Percentiles rank a stretch among this genome's conserved stretches.
These are phyloP conservation scores for Saprolegnia parasitica DNA, from an alignment of 352 stramenopile genomes.

Conservation along the genomic window DNA sequence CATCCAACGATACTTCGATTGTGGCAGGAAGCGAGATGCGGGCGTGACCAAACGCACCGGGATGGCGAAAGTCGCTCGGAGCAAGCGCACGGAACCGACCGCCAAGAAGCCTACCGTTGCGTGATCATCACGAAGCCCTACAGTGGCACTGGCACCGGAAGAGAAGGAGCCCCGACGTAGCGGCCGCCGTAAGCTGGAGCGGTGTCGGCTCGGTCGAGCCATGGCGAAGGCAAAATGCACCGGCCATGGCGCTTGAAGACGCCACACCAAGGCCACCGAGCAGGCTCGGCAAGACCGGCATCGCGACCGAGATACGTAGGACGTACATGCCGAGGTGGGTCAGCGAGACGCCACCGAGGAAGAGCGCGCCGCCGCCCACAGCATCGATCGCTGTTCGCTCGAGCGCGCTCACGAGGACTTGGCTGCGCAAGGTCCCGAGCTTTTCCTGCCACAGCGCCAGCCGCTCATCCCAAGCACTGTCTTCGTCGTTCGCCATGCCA, in stretches of 20 bases:
- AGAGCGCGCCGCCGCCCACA: constrained; percentile 45
- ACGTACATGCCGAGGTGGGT: constrained; percentile 48
- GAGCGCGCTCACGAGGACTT: background rate
- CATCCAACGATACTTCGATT: constrained; percentile 33
- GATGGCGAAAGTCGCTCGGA: constrained; percentile 67
- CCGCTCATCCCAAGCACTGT: background rate
- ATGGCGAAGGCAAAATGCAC: constrained; percentile 46
- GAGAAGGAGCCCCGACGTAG: constrained; percentile 13
- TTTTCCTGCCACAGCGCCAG: background rate
- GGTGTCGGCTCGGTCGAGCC: constrained; percentile 28
- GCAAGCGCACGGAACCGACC: constrained; percentile 61
- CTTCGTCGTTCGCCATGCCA: background rate
- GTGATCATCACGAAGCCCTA: constrained; percentile 39
- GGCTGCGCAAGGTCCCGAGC: background rate
- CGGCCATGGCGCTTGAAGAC: constrained; percentile 40
- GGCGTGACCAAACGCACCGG: constrained; percentile 71
- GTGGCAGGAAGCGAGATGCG: constrained; percentile 74
- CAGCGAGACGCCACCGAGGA: constrained; percentile 41
- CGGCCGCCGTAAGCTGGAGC: constrained; percentile 33
- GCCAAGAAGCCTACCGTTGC: constrained; percentile 69
- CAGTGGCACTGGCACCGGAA: constrained; percentile 4
- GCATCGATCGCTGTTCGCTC: constrained; percentile 36
- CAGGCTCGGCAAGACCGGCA: constrained; percentile 39
- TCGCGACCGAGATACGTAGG: constrained; percentile 44
- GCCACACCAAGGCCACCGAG: constrained; percentile 44